A percentile compares a stretch with the other conserved stretches of the same genome.
These are phyloP conservation scores for Pseudogymnoascus sp. DNA, from an alignment of 2,329 filamentous ascomycete species.

Conservation along the genomic window DNA sequence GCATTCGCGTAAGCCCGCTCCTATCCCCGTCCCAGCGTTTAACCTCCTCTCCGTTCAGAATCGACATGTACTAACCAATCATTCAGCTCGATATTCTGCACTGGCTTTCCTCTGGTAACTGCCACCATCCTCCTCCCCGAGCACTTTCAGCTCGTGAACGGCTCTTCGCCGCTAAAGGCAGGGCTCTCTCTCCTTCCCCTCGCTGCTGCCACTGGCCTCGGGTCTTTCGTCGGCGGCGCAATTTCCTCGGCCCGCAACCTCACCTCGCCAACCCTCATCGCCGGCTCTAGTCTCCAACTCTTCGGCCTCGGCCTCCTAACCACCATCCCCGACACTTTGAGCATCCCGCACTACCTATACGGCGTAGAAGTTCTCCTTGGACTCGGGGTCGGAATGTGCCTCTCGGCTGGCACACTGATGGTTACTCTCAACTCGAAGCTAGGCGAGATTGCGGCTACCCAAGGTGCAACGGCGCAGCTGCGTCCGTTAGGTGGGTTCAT, in stretches of 20 bases:
- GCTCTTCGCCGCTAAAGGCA: background rate
- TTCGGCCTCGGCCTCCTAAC: slow-evolving; percentile 11
- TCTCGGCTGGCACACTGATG: slow-evolving; percentile 11
- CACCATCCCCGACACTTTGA: slow-evolving; percentile 7
- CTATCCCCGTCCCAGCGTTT: background rate
- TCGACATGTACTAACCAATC: background rate
- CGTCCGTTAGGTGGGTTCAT: slow-evolving; percentile 53
- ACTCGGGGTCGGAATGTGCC: slow-evolving; percentile 11
- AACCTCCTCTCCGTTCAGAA: background rate
- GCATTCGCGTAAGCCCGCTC: slow-evolving; percentile 6
- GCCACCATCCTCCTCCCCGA: slow-evolving; percentile 11
- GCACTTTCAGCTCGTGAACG: slow-evolving; percentile 12
- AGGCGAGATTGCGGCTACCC: slow-evolving; percentile 39
- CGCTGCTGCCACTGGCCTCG: slow-evolving; percentile 1
- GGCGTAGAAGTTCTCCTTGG: slow-evolving; percentile 11
- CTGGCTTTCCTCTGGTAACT: slow-evolving; percentile 8
- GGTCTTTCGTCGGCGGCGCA: slow-evolving; percentile 11
- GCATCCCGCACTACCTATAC: slow-evolving; percentile 2
- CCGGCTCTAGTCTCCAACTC: slow-evolving; percentile 3
- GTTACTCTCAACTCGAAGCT: background rate
- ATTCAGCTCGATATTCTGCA: slow-evolving; percentile 7
- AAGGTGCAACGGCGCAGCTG: slow-evolving; percentile 52
- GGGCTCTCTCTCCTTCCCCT: slow-evolving; percentile 13
- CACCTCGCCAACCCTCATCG: slow-evolving; percentile 11
- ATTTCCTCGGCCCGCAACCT: slow-evolving; percentile 5